A percentile compares a stretch with the other conserved stretches of the same genome.
These are phyloP conservation scores for Groenewaldozyma tartarivorans DNA, from an alignment of 805 yeast genomes.

Conservation along the genomic window DNA sequence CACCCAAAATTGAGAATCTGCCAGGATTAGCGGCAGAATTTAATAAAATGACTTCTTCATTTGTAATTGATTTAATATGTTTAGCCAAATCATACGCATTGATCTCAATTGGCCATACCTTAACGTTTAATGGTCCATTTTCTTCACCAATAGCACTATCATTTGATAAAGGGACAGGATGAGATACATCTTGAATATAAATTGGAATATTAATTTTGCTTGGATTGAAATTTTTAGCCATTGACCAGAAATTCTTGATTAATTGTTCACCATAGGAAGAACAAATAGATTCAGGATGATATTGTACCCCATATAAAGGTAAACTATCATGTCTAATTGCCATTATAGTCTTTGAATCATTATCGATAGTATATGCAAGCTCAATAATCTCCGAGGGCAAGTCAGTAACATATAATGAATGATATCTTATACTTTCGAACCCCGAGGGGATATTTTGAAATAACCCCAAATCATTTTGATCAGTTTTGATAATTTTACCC, in stretches of 20 bases:
- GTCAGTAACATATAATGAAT: slow-evolving; percentile 55
- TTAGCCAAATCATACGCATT: slow-evolving; percentile 37
- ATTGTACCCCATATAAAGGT: slow-evolving; percentile 91
- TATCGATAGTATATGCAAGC: slow-evolving; percentile 26
- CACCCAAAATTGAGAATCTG: slow-evolving; percentile 76
- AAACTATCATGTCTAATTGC: slow-evolving; percentile 51
- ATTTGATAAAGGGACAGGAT: slow-evolving; percentile 13
- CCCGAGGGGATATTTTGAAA: slow-evolving; percentile 32
- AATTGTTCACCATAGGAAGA: slow-evolving; percentile 56
- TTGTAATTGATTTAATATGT: slow-evolving; percentile 19
- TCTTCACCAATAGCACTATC: background rate
- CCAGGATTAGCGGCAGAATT: slow-evolving; percentile 83
- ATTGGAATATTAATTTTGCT: background rate
- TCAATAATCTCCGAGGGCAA: slow-evolving; percentile 18
- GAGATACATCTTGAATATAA: slow-evolving; percentile 11
- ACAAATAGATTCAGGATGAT: slow-evolving; percentile 93
- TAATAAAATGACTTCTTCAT: slow-evolving; percentile 45
- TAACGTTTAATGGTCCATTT: background rate
- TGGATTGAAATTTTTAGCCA: slow-evolving; percentile 31
- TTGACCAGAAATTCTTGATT: slow-evolving; percentile 50
- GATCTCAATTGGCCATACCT: background rate
- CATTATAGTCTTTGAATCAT: slow-evolving; percentile 54
- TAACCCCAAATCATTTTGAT: slow-evolving; percentile 24
- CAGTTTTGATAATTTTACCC: slow-evolving; percentile 36
- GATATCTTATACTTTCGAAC: slow-evolving; percentile 77